phyloP scores from a whole-genome alignment of 2,329 filamentous ascomycete genomes.

The Xylaria sp. region DNA sequence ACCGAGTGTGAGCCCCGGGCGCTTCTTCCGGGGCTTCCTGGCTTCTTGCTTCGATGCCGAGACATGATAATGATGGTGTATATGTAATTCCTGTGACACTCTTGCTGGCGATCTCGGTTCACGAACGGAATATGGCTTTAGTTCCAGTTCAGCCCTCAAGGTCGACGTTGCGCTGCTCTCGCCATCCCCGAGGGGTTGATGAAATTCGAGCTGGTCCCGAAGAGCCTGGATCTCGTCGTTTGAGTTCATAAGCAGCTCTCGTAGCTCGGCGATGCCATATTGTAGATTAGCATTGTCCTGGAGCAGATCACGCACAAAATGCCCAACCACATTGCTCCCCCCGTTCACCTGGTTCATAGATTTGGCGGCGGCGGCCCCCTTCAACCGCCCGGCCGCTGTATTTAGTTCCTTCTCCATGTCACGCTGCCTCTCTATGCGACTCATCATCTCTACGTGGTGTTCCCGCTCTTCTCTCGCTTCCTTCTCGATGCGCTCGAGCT shows the following conservation, averaged over 20 bases:
- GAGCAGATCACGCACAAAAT: slow-evolving; percentile 94
- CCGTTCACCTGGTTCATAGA: slow-evolving; percentile 64
- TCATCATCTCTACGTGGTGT: slow-evolving; percentile 79
- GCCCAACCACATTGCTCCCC: slow-evolving; percentile 78
- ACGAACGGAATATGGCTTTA: slow-evolving; percentile 46
- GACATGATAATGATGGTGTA: slow-evolving; percentile 93
- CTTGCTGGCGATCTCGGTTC: slow-evolving; percentile 42
- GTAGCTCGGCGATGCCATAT: slow-evolving; percentile 85
- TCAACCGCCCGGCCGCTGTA: slow-evolving; percentile 78
- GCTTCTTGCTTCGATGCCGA: slow-evolving; percentile 62
- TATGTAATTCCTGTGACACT: slow-evolving; percentile 78
- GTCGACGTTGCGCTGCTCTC: slow-evolving; percentile 54
- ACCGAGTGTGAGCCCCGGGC: slow-evolving; percentile 65
- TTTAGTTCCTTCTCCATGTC: slow-evolving; percentile 82
- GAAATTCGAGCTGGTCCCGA: slow-evolving; percentile 78
- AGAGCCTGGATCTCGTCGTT: slow-evolving; percentile 92
- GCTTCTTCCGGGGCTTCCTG: slow-evolving; percentile 74
- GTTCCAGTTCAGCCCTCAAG: slow-evolving; percentile 73
- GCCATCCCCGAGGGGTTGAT: slow-evolving; percentile 68
- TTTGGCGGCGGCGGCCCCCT: slow-evolving; percentile 76
- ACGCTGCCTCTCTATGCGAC: slow-evolving; percentile 82
- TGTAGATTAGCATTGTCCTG: slow-evolving; percentile 96
- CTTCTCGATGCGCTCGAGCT: slow-evolving; percentile 85
- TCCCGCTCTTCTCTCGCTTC: slow-evolving; percentile 82
- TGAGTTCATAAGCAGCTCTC: slow-evolving; percentile 87